These are phyloP conservation scores for Urochloa ruziziensis DNA, from an alignment of 176 grass and related monocot genomes.

Conservation along the genomic window DNA sequence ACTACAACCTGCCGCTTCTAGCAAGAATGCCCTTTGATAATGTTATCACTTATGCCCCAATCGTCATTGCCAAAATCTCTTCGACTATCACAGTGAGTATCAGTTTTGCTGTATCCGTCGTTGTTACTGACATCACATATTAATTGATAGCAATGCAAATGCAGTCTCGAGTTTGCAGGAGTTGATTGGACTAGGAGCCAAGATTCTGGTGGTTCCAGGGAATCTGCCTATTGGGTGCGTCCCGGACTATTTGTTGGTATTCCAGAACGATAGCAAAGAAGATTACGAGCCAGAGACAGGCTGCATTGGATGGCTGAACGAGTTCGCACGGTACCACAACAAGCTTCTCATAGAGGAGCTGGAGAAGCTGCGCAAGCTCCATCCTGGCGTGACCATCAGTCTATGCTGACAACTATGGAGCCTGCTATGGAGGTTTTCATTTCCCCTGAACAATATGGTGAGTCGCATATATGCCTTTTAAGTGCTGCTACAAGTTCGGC, in stretches of 20 bases:
- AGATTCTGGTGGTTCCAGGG: constrained; percentile 69
- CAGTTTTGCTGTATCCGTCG: neutral
- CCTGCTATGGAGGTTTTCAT: constrained; percentile 65
- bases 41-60: constrained; percentile 52
- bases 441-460: constrained; percentile 55
- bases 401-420: constrained; percentile 78
- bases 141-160: neutral
- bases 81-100: constrained; percentile 54
- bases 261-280: constrained; percentile 44
- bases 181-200: constrained; percentile 73
- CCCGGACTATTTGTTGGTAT: constrained; percentile 51
- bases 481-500: neutral
- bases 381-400: constrained; percentile 56
- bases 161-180: constrained; percentile 41
- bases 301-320: constrained; percentile 74
- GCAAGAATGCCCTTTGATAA: constrained; percentile 25
- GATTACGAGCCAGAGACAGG: constrained; percentile 75
- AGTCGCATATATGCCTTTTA: neutral
- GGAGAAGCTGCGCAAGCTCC: constrained; percentile 37
- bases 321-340: constrained; percentile 78
- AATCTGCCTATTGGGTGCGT: constrained; percentile 82
- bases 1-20: constrained; percentile 73
- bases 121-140: neutral
- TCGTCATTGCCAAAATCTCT: constrained; percentile 53
- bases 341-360: constrained; percentile 50